phyloP scores from a whole-genome alignment of 805 yeast genomes.

The Saturnispora kantuleensis region DNA sequence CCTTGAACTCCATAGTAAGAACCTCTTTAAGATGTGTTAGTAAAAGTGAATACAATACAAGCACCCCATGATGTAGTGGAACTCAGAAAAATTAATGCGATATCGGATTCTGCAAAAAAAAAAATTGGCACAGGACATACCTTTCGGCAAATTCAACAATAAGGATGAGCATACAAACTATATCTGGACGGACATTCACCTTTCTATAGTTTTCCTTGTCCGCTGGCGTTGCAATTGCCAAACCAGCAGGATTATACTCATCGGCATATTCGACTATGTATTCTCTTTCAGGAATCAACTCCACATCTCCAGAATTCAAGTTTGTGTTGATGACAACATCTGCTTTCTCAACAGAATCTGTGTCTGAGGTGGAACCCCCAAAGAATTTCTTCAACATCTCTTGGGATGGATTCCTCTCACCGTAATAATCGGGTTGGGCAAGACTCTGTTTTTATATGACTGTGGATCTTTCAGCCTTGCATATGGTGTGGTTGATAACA shows the following conservation, averaged over 20 bases:
- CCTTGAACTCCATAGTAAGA: constrained; percentile 42
- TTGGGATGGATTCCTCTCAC: neutral
- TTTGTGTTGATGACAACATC: neutral
- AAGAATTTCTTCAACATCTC: constrained; percentile 1
- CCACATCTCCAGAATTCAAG: neutral
- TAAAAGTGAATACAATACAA: too few relatives aligned
- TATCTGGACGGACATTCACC: constrained; percentile 36
- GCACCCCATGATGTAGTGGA: too few relatives aligned
- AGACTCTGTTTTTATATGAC: too few relatives aligned
- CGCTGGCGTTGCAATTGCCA: constrained; percentile 19
- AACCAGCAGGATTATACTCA: constrained; percentile 24
- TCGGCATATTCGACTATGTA: constrained; percentile 20
- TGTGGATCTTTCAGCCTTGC: too few relatives aligned
- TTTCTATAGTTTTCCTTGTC: constrained; percentile 28
- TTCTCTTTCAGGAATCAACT: constrained; percentile 10
- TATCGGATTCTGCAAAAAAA: too few relatives aligned
- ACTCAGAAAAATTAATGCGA: too few relatives aligned
- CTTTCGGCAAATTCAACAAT: constrained; percentile 39
- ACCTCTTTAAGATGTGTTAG: constrained; percentile 27
- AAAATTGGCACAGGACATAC: too few relatives aligned
- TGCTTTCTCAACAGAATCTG: neutral
- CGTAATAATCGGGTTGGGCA: too few relatives aligned
- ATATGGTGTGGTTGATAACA: too few relatives aligned
- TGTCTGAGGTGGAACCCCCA: neutral
- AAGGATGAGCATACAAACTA: constrained; percentile 41